phyloP scores from a whole-genome alignment of 1,139 yeast genomes.

The Saccharomyces hybrid region DNA sequence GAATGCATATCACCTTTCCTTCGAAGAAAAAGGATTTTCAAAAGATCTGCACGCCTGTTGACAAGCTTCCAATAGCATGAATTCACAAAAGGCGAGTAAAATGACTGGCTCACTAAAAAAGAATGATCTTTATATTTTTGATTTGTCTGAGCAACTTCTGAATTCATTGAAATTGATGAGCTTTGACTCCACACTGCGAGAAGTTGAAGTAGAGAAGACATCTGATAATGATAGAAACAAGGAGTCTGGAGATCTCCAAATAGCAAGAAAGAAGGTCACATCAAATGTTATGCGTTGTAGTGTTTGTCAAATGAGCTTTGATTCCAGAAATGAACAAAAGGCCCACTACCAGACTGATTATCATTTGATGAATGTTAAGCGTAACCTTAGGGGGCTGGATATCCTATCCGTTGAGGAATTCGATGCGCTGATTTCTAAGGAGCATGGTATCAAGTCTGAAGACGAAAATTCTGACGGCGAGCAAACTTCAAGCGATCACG shows the following conservation, averaged over 20 bases:
- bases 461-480: conserved; percentile 59
- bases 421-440: conserved; percentile 45
- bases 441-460: conserved; percentile 26
- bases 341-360: conserved; percentile 56
- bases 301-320: conserved; percentile 22
- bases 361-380: conserved; percentile 53
- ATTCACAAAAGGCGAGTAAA: neutral
- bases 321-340: conserved; percentile 25
- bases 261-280: conserved; percentile 2
- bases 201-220: neutral
- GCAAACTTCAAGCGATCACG: conserved; percentile 16
- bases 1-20: neutral
- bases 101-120: conserved; percentile 14
- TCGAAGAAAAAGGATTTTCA: neutral
- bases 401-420: conserved; percentile 53
- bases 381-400: conserved; percentile 41
- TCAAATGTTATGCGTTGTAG: conserved; percentile 15
- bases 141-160: conserved; percentile 38
- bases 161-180: conserved; percentile 46
- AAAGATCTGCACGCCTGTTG: neutral
- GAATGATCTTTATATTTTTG: conserved; percentile 47
- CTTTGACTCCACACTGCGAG: conserved; percentile 39
- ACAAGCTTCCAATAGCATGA: neutral
- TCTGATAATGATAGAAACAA: neutral
- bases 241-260: neutral